Percentiles rank a stretch among this genome's conserved stretches.
These are phyloP conservation scores for Calendula officinalis DNA, from an alignment of 129 eudicot genomes.

Conservation along the genomic window DNA sequence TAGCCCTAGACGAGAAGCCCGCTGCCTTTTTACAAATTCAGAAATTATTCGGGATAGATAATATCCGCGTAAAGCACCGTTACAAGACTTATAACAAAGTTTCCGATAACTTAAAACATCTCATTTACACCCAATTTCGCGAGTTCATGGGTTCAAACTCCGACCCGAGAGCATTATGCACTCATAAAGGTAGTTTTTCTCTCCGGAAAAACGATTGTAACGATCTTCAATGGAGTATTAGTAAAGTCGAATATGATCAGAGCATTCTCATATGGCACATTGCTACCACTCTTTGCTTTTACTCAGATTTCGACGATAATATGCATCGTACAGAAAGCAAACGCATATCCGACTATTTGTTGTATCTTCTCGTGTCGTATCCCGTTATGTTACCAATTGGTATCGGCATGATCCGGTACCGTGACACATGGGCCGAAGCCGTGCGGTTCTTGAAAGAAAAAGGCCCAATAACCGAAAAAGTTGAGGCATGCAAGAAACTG, in stretches of 20 bases:
- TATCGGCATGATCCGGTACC: conserved; percentile 36
- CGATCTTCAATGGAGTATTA: conserved; percentile 19
- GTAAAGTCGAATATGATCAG: conserved; percentile 34
- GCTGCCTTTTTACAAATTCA: conserved; percentile 9
- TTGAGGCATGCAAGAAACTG: conserved; percentile 26
- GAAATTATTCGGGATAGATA: conserved; percentile 22
- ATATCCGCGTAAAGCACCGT: conserved; percentile 28
- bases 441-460: conserved; percentile 27
- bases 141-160: not conserved
- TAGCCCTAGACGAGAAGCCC: not conserved
- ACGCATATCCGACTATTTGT: conserved; percentile 32
- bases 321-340: conserved; percentile 25
- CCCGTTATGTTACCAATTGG: conserved; percentile 43
- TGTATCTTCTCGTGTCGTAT: conserved; percentile 33
- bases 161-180: conserved; percentile 22
- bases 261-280: conserved; percentile 29
- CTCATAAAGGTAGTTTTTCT: conserved; percentile 23
- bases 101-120: conserved; percentile 25
- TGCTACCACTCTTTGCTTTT: conserved; percentile 33
- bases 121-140: conserved; percentile 22
- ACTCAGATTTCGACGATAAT: conserved; percentile 20
- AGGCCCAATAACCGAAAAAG: not conserved
- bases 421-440: conserved; percentile 44
- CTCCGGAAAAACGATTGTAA: not conserved
- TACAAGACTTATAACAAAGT: conserved; percentile 23